A percentile compares a stretch with the other conserved stretches of the same genome.
phyloP scores from a whole-genome alignment of 805 yeast genomes.

The Hanseniaspora guilliermondii region DNA sequence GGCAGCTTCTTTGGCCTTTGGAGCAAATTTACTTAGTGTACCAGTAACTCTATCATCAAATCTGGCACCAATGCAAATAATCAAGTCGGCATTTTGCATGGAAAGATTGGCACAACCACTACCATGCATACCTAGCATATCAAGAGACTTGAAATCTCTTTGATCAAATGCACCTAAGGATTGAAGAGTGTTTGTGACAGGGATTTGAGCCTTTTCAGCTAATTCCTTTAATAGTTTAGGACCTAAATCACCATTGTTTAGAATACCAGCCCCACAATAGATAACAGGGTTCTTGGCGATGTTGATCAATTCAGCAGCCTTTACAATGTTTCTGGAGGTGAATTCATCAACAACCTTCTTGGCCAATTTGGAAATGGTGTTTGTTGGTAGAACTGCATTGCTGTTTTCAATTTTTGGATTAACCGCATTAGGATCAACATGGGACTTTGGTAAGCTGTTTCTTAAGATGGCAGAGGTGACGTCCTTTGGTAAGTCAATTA shows the following conservation, averaged over 20 bases:
- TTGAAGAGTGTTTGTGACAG: constrained; percentile 92
- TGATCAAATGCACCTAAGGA: constrained; percentile 93
- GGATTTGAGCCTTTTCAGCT: constrained; percentile 81
- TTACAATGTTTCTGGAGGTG: constrained; percentile 57
- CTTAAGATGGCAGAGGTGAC: constrained; percentile 86
- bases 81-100: constrained; percentile 84
- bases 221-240: constrained; percentile 68
- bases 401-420: constrained; percentile 46
- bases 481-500: constrained; percentile 95
- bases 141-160: constrained; percentile 75
- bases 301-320: constrained; percentile 69
- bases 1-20: constrained; percentile 84
- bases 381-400: constrained; percentile 58
- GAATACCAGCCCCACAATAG: constrained; percentile 85
- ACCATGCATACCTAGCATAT: constrained; percentile 99
- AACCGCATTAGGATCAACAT: constrained; percentile 63
- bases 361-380: constrained; percentile 58
- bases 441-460: constrained; percentile 68
- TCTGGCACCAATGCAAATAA: constrained; percentile 90
- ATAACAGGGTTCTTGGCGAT: constrained; percentile 76
- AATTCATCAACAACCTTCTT: constrained; percentile 58
- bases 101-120: constrained; percentile 89
- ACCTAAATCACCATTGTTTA: constrained; percentile 62
- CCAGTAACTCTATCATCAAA: constrained; percentile 98
- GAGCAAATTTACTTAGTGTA: constrained; percentile 76